Evolutionary conservation across 1,284 basidiomycete species (phyloP).

Genomic region (Porphyrellus sp.): DNA sequence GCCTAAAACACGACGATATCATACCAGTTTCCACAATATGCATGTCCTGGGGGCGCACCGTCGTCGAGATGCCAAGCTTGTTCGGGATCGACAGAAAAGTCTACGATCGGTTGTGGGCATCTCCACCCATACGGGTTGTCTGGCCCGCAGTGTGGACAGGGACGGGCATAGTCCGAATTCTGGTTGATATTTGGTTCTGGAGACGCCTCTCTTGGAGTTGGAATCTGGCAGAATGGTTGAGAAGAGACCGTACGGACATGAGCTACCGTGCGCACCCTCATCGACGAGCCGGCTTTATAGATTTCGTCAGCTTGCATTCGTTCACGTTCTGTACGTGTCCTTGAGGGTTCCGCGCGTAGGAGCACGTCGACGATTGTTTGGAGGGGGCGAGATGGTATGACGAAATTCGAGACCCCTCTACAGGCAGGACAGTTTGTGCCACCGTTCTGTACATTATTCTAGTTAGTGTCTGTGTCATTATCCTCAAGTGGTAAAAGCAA

Average conservation of each 20-base stretch:
- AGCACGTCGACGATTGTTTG: constrained; percentile 68
- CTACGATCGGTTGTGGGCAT: constrained; percentile 69
- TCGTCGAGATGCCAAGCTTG: constrained; percentile 71
- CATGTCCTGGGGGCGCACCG: constrained; percentile 70
- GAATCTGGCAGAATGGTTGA: constrained; percentile 49
- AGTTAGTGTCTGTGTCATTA: constrained; percentile 8
- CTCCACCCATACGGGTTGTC: constrained; percentile 69
- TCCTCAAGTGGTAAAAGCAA: not conserved
- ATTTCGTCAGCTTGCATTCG: constrained; percentile 73
- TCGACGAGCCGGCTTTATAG: constrained; percentile 57
- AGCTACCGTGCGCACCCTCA: constrained; percentile 58
- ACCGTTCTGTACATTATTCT: constrained; percentile 53
- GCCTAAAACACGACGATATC: constrained; percentile 7
- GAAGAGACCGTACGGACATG: not conserved
- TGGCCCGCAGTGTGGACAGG: constrained; percentile 68
- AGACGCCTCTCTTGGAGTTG: constrained; percentile 66
- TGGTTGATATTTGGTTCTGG: constrained; percentile 68
- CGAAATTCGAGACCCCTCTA: constrained; percentile 59
- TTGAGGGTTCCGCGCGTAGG: constrained; percentile 60
- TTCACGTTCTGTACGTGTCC: constrained; percentile 61
- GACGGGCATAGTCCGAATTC: constrained; percentile 59
- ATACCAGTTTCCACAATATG: constrained; percentile 73
- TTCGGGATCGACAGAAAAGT: constrained; percentile 60
- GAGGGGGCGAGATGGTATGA: constrained; percentile 64
- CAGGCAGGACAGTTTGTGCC: constrained; percentile 78